Evolutionary conservation across 2,329 filamentous ascomycete genomes (phyloP).

Genomic region (Arthrobotrys iridis): DNA sequence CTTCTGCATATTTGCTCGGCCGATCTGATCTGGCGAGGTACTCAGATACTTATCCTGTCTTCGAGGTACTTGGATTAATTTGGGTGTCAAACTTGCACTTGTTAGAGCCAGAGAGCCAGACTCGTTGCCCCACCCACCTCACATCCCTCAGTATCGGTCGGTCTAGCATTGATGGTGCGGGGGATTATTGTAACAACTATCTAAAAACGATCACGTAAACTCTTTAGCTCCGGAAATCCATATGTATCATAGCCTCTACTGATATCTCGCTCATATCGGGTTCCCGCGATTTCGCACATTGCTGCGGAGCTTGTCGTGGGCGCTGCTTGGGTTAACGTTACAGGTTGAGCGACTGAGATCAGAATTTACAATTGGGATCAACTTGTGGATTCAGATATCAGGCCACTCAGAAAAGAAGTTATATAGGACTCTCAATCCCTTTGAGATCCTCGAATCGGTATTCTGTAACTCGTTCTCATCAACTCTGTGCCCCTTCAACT

Average conservation of each 20-base stretch:
- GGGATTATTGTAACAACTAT: constrained; percentile 27
- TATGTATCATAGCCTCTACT: constrained; percentile 10
- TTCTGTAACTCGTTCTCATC: constrained; percentile 1
- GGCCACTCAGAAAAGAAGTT: constrained; percentile 32
- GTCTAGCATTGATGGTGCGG: constrained; percentile 8
- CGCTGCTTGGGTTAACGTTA: no score
- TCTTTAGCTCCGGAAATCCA: constrained; percentile 22
- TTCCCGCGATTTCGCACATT: constrained; percentile 19
- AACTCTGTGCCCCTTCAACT: background rate
- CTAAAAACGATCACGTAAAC: constrained; percentile 44
- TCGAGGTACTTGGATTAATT: no score
- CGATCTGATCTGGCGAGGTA: background rate
- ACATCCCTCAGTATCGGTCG: background rate
- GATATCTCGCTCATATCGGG: constrained; percentile 29
- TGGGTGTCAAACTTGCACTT: constrained; percentile 6
- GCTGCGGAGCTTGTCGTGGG: background rate
- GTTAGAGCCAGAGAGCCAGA: no score
- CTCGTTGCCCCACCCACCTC: constrained; percentile 25
- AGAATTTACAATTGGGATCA: constrained; percentile 21
- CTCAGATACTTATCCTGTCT: no score
- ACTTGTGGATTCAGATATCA: constrained; percentile 25
- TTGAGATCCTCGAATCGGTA: background rate
- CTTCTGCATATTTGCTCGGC: background rate
- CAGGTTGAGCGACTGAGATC: background rate
- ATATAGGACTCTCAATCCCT: constrained; percentile 29